Conservation (phyloP, 495 filamentous ascomycete species). For the Podospora conica region DNA sequence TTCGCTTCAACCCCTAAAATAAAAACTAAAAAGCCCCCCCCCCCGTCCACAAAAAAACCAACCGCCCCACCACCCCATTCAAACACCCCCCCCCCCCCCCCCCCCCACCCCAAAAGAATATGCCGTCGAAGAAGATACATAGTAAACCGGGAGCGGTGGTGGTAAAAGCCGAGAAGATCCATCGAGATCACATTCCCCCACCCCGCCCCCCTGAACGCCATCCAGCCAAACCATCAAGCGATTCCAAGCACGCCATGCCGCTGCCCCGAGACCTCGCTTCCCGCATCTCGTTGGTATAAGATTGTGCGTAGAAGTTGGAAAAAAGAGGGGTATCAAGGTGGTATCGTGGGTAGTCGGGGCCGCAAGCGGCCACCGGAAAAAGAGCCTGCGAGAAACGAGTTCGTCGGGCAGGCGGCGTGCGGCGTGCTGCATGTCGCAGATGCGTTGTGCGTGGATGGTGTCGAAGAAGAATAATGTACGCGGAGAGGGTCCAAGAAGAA, state of each 20-base stretch:
- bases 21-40: no score
- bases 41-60: no score
- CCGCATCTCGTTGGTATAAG: neutral
- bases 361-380: constrained; percentile 7
- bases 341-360: neutral
- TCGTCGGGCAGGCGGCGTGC: neutral
- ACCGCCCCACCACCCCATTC: neutral
- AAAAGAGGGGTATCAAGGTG: constrained; percentile 10
- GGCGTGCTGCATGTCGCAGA: neutral
- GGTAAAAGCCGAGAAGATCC: constrained; percentile 4
- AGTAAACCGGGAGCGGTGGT: neutral
- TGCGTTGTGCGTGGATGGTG: neutral
- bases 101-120: neutral
- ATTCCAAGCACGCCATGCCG: neutral
- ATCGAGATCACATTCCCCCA: constrained; percentile 5
- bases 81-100: neutral
- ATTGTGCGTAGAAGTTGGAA: neutral
- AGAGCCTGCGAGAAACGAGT: constrained; percentile 3
- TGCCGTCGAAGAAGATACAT: neutral
- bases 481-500: neutral
- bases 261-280: neutral
- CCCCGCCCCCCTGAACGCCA: neutral
- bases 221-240: neutral
- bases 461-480: neutral
- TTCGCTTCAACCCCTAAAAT: no score